These are phyloP conservation scores for Beta macrorhiza DNA, from an alignment of 179 eudicot species.

Conservation along the genomic window DNA sequence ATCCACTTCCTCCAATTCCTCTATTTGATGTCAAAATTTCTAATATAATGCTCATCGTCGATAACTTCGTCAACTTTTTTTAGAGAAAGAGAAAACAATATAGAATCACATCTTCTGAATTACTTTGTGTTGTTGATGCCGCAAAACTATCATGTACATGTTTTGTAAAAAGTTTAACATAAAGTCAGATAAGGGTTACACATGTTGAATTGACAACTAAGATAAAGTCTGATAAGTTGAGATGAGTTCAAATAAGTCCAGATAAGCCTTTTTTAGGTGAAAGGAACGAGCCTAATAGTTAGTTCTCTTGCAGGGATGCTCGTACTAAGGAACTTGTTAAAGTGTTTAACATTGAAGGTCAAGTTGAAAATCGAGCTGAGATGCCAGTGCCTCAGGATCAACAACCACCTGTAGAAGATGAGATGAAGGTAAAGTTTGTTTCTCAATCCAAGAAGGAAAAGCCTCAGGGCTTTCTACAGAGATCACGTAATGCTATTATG, in stretches of 20 bases:
- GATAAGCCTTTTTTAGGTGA: not conserved
- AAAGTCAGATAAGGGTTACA: no score
- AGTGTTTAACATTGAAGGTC: slow-evolving; percentile 84
- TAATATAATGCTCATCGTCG: no score
- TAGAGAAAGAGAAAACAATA: no score
- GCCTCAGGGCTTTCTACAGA: slow-evolving; percentile 76
- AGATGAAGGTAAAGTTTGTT: slow-evolving; percentile 69
- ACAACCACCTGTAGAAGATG: slow-evolving; percentile 57
- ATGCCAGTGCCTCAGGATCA: slow-evolving; percentile 72
- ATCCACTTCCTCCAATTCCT: not conserved
- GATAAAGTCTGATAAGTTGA: no score
- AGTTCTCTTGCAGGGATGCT: slow-evolving; percentile 72
- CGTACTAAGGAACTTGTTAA: slow-evolving; percentile 88
- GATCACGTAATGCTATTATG: slow-evolving; percentile 94
- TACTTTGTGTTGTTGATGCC: no score
- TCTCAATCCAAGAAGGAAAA: slow-evolving; percentile 87
- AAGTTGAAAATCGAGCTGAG: slow-evolving; percentile 80
- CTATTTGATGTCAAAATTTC: not conserved
- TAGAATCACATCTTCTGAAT: no score
- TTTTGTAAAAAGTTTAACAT: no score
- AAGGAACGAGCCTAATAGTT: not conserved
- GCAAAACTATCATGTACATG: no score
- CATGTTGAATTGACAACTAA: no score
- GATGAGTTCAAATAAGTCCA: no score
- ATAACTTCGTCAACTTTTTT: not conserved